These are phyloP conservation scores for Cyberlindnera americana DNA, from an alignment of 805 yeast species.

Conservation along the genomic window DNA sequence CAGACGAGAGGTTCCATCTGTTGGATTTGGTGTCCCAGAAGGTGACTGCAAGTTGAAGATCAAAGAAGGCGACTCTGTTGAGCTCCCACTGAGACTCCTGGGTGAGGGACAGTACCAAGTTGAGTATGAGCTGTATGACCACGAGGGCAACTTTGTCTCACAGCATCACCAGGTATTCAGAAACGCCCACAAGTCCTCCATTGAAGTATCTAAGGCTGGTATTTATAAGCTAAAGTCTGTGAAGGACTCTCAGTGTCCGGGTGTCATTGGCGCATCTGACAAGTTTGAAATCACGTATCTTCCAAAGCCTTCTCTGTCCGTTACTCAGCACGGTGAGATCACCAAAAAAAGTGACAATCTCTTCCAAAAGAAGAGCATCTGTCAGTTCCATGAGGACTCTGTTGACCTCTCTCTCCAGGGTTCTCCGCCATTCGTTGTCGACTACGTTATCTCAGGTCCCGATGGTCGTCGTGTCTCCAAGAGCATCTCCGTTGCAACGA, in stretches of 20 bases:
- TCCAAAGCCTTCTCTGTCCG: slow-evolving; percentile 41
- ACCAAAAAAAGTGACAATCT: slow-evolving; percentile 22
- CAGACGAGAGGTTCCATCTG: slow-evolving; percentile 64
- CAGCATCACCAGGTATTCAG: slow-evolving; percentile 18
- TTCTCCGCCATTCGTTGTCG: slow-evolving; percentile 63
- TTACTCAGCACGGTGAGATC: slow-evolving; percentile 33
- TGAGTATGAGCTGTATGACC: slow-evolving; percentile 32
- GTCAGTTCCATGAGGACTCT: slow-evolving; percentile 46
- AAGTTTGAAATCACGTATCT: slow-evolving; percentile 41
- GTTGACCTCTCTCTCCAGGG: slow-evolving; percentile 54
- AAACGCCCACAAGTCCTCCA: slow-evolving; percentile 28
- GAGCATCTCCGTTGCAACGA: slow-evolving; percentile 48
- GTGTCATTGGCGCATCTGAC: slow-evolving; percentile 35
- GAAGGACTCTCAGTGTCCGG: slow-evolving; percentile 51
- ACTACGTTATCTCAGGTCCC: slow-evolving; percentile 60
- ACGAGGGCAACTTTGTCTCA: slow-evolving; percentile 27
- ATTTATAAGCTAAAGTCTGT: slow-evolving; percentile 41
- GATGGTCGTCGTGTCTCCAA: slow-evolving; percentile 41
- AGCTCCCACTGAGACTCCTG: slow-evolving; percentile 54
- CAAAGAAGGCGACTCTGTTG: slow-evolving; percentile 57
- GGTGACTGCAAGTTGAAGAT: slow-evolving; percentile 39
- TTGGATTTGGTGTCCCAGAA: slow-evolving; percentile 39
- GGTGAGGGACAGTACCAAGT: slow-evolving; percentile 56
- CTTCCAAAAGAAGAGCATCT: slow-evolving; percentile 38
- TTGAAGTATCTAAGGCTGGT: slow-evolving; percentile 44